These are phyloP conservation scores for Raffaelea ambrosiae DNA, from an alignment of 2,329 filamentous ascomycete species.

Conservation along the genomic window DNA sequence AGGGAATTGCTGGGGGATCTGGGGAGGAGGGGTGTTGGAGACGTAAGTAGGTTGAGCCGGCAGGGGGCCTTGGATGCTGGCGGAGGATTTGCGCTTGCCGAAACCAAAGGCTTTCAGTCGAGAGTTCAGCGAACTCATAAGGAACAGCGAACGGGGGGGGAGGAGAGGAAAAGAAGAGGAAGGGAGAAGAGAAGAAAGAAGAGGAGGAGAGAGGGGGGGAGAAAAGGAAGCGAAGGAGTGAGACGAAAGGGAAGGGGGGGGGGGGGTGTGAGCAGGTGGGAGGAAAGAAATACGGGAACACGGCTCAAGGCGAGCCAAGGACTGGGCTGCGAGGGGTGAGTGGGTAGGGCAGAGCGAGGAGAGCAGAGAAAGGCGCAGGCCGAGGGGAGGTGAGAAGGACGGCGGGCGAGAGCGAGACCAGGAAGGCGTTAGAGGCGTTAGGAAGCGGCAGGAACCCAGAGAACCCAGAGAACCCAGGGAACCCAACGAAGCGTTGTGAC, in stretches of 20 bases:
- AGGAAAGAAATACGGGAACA: constrained; percentile 1
- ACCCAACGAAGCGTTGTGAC: too few species aligned
- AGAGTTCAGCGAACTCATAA: constrained; percentile 73
- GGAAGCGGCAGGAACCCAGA: too few species aligned
- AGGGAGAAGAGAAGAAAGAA: background rate
- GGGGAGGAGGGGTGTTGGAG: constrained; percentile 26
- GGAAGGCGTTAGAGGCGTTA: too few species aligned
- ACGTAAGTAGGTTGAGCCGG: constrained; percentile 14
- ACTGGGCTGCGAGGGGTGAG: background rate
- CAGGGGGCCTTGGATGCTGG: constrained; percentile 42
- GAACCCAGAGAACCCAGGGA: too few species aligned
- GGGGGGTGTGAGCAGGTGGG: constrained; percentile 8
- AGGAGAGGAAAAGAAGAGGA: constrained; percentile 18
- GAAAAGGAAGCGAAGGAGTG: constrained; percentile 15
- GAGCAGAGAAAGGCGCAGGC: background rate
- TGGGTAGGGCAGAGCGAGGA: background rate
- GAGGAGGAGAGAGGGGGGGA: constrained; percentile 4
- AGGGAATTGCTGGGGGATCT: constrained; percentile 44
- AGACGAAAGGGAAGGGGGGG: constrained; percentile 14
- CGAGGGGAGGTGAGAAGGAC: too few species aligned
- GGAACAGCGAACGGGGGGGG: constrained; percentile 25
- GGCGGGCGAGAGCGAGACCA: too few species aligned
- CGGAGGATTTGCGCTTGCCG: constrained; percentile 68
- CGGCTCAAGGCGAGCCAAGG: background rate
- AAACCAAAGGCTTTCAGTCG: constrained; percentile 74